phyloP scores from a whole-genome alignment of 2,329 filamentous ascomycete species.

The Botryotinia narcissicola region DNA sequence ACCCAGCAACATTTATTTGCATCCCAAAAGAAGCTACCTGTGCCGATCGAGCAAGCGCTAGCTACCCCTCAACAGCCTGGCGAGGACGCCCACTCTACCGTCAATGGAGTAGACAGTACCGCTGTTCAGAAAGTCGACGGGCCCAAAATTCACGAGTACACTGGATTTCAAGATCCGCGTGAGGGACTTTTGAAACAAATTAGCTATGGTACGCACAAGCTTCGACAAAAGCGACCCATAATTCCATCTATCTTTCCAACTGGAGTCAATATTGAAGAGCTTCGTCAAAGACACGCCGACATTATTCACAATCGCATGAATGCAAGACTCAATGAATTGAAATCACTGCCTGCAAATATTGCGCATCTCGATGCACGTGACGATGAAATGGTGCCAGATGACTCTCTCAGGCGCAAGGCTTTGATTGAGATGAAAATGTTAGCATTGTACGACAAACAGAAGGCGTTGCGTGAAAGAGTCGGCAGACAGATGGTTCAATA shows the following conservation, averaged over 20 bases:
- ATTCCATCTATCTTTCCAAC: constrained; percentile 87
- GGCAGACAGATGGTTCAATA: constrained; percentile 91
- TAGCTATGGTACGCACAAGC: constrained; percentile 75
- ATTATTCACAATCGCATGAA: constrained; percentile 88
- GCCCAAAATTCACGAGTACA: constrained; percentile 54
- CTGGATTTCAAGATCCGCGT: constrained; percentile 67
- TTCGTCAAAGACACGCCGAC: constrained; percentile 82
- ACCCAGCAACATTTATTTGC: constrained; percentile 83
- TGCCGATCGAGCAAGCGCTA: constrained; percentile 26
- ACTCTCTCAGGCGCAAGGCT: constrained; percentile 81
- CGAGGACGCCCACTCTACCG: constrained; percentile 40
- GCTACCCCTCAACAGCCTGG: constrained; percentile 30
- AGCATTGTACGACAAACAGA: constrained; percentile 83
- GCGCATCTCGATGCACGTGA: constrained; percentile 78
- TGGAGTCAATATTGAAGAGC: constrained; percentile 81
- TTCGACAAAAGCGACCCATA: constrained; percentile 72
- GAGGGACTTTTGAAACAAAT: constrained; percentile 50
- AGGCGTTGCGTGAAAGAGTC: constrained; percentile 79
- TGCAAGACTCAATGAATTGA: constrained; percentile 79
- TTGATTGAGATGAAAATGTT: constrained; percentile 95
- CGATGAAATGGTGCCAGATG: constrained; percentile 70
- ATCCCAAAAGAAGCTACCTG: constrained; percentile 56
- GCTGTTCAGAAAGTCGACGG: constrained; percentile 36
- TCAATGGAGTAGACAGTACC: constrained; percentile 39
- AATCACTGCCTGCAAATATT: constrained; percentile 78